phyloP scores from a whole-genome alignment of 1,284 basidiomycete species.

The Pterulicium gracile region DNA sequence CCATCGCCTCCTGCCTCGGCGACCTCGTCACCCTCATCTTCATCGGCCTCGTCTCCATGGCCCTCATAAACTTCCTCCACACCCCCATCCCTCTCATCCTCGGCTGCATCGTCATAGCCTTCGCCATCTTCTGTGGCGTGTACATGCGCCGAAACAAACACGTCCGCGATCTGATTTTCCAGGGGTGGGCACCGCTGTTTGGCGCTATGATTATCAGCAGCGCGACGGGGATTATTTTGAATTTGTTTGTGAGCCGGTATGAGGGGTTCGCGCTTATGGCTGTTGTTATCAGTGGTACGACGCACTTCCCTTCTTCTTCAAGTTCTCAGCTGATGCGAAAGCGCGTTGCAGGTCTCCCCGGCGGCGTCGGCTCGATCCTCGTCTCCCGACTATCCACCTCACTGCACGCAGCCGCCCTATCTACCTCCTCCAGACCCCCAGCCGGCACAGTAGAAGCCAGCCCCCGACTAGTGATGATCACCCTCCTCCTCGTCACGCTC shows the following conservation, averaged over 20 bases:
- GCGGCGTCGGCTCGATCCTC: slow-evolving; percentile 85
- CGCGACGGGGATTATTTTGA: slow-evolving; percentile 85
- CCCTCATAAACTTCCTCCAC: slow-evolving; percentile 55
- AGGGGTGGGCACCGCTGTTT: slow-evolving; percentile 87
- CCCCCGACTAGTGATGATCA: slow-evolving; percentile 44
- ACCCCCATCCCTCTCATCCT: slow-evolving; percentile 58
- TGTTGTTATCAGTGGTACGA: slow-evolving; percentile 80
- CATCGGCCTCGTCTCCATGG: slow-evolving; percentile 51
- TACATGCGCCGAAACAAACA: slow-evolving; percentile 56
- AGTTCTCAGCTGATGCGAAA: slow-evolving; percentile 4
- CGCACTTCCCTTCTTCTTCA: slow-evolving; percentile 12
- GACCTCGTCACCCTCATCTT: slow-evolving; percentile 87
- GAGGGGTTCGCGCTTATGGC: slow-evolving; percentile 84
- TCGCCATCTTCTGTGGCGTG: slow-evolving; percentile 41
- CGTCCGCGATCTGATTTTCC: slow-evolving; percentile 61
- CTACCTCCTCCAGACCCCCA: slow-evolving; percentile 10
- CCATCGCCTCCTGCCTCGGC: slow-evolving; percentile 86
- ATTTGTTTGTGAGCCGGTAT: slow-evolving; percentile 80
- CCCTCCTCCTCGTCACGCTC: slow-evolving; percentile 62
- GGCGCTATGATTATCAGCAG: slow-evolving; percentile 90
- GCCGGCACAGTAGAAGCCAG: slow-evolving; percentile 25
- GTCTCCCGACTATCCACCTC: slow-evolving; percentile 85
- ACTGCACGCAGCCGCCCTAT: slow-evolving; percentile 53
- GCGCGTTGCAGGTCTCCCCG: slow-evolving; percentile 53
- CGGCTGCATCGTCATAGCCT: slow-evolving; percentile 42